Evolutionary conservation across 2,329 filamentous ascomycete genomes (phyloP).

Genomic region (Colletotrichum sp.): DNA sequence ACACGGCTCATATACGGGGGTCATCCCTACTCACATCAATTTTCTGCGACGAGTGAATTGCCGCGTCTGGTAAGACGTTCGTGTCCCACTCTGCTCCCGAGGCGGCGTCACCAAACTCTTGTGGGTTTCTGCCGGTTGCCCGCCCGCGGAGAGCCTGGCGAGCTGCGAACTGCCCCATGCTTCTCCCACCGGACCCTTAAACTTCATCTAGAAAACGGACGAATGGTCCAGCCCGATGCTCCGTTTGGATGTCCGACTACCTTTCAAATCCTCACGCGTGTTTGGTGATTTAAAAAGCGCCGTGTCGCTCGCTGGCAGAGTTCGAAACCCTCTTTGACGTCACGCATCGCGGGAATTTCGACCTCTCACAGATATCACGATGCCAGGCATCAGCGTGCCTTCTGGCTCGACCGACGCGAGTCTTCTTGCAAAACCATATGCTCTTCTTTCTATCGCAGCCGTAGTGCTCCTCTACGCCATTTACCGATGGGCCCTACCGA

Average conservation of each 20-base stretch:
- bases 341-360: not conserved
- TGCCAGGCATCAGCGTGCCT: not conserved
- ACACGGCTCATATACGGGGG: not conserved
- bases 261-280: not conserved
- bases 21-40: conserved; percentile 1
- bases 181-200: not conserved
- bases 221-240: not conserved
- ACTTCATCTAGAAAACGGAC: not conserved
- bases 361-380: not conserved
- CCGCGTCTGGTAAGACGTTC: conserved; percentile 13
- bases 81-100: not conserved
- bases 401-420: not conserved
- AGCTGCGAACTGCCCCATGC: not conserved
- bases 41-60: not conserved
- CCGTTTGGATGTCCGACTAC: not conserved
- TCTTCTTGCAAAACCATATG: not conserved
- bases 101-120: not conserved
- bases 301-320: not conserved
- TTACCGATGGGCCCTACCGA: conserved; percentile 35
- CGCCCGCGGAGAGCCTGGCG: not conserved
- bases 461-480: not conserved
- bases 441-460: not conserved
- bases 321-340: not conserved
- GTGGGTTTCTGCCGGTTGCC: not conserved
- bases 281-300: not conserved